A percentile compares a stretch with the other conserved stretches of the same genome.
Evolutionary conservation across 2,329 filamentous ascomycete species (phyloP).

Genomic region (Phyllosticta ampelicida): DNA sequence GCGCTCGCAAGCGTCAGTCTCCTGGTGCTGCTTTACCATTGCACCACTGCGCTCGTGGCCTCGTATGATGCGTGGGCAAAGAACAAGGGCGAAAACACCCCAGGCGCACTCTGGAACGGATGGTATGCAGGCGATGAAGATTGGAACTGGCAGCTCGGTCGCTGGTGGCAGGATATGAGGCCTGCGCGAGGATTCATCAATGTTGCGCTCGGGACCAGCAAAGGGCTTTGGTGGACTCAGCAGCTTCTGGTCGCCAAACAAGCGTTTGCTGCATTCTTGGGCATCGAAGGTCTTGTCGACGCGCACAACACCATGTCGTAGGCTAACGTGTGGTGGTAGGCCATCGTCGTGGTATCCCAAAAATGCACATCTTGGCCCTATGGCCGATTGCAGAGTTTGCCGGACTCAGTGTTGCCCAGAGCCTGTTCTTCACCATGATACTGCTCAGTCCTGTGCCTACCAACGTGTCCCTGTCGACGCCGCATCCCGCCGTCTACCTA

Average conservation of each 20-base stretch:
- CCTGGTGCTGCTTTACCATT: constrained; percentile 34
- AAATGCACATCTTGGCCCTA: constrained; percentile 41
- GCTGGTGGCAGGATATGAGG: constrained; percentile 45
- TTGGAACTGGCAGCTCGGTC: constrained; percentile 29
- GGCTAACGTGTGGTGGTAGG: constrained; percentile 20
- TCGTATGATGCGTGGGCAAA: constrained; percentile 44
- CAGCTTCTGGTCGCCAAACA: constrained; percentile 47
- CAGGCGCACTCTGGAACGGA: constrained; percentile 30
- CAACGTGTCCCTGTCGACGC: constrained; percentile 24
- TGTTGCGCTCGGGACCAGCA: constrained; percentile 43
- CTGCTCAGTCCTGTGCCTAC: constrained; percentile 44
- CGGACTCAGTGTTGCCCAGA: constrained; percentile 51
- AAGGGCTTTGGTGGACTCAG: constrained; percentile 52
- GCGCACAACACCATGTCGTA: background rate
- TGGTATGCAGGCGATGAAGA: constrained; percentile 28
- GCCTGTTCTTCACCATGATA: constrained; percentile 51
- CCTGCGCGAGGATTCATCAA: constrained; percentile 44
- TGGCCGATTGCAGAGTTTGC: constrained; percentile 49
- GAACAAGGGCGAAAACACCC: constrained; percentile 29
- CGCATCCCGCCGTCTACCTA: constrained; percentile 24
- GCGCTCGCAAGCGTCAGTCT: constrained; percentile 38
- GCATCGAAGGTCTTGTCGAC: constrained; percentile 41
- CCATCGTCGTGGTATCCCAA: constrained; percentile 44
- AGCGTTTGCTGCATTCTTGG: constrained; percentile 47
- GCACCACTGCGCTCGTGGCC: constrained; percentile 33